Evolutionary conservation across 2,329 filamentous ascomycete genomes (phyloP).

Genomic region (Aureobasidium sp.): DNA sequence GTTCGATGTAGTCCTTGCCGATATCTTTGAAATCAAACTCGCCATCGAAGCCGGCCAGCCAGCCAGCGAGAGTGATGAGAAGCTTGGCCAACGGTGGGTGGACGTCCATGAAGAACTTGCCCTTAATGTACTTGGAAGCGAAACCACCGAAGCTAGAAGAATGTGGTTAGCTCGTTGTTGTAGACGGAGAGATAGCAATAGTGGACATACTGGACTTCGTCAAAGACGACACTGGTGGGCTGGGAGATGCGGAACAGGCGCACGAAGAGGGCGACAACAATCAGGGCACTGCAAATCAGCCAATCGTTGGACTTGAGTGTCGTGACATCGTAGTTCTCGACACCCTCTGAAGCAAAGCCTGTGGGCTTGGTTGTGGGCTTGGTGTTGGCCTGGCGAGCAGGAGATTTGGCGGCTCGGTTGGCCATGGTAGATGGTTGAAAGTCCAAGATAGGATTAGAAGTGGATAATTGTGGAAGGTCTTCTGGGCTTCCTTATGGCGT

Average conservation of each 20-base stretch:
- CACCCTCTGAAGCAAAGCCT: slow-evolving; percentile 68
- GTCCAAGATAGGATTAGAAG: slow-evolving; percentile 4
- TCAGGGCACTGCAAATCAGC: slow-evolving; percentile 63
- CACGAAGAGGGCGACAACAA: slow-evolving; percentile 66
- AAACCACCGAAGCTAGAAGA: slow-evolving; percentile 81
- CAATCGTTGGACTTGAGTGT: slow-evolving; percentile 78
- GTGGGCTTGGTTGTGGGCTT: neutral
- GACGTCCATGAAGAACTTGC: slow-evolving; percentile 99
- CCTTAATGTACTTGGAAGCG: slow-evolving; percentile 98
- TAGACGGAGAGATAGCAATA: neutral
- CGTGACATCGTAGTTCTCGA: slow-evolving; percentile 87
- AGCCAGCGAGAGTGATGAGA: slow-evolving; percentile 89
- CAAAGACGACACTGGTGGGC: slow-evolving; percentile 92
- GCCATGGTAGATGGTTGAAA: neutral
- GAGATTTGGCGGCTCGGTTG: slow-evolving; percentile 12
- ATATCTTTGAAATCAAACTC: slow-evolving; percentile 99
- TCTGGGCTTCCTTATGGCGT: neutral
- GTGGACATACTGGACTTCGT: slow-evolving; percentile 90
- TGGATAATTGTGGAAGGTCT: slow-evolving; percentile 6
- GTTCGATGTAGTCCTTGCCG: slow-evolving; percentile 95
- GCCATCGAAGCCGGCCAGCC: slow-evolving; percentile 88
- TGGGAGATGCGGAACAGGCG: slow-evolving; percentile 94
- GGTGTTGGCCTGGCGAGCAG: slow-evolving; percentile 1
- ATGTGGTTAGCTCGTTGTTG: slow-evolving; percentile 20
- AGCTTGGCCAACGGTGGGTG: slow-evolving; percentile 95